Evolutionary conservation across 2,329 filamentous ascomycete genomes (phyloP).

Genomic region (Aspergillus sclerotialis): DNA sequence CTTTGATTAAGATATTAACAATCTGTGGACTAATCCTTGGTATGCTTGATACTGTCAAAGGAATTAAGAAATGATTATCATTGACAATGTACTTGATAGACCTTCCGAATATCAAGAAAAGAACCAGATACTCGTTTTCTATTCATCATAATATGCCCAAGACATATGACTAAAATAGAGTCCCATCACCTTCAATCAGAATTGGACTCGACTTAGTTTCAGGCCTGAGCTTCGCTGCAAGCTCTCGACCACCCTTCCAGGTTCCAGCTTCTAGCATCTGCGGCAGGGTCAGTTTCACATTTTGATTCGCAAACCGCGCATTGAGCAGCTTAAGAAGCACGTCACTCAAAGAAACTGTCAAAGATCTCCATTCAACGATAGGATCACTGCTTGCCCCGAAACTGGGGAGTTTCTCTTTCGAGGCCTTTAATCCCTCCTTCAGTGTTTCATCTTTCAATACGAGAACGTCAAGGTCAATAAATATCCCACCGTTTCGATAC

Average conservation of each 20-base stretch:
- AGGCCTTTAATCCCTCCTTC: constrained; percentile 41
- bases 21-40: too few relatives aligned
- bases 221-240: constrained; percentile 27
- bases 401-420: constrained; percentile 31
- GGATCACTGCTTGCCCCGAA: constrained; percentile 56
- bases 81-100: too few relatives aligned
- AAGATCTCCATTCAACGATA: constrained; percentile 59
- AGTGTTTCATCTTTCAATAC: constrained; percentile 43
- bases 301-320: constrained; percentile 24
- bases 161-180: constrained; percentile 32
- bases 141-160: too few relatives aligned
- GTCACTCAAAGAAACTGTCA: constrained; percentile 56
- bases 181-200: constrained; percentile 33
- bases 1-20: too few relatives aligned
- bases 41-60: too few relatives aligned
- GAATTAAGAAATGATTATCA: too few relatives aligned
- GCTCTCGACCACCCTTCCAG: constrained; percentile 43
- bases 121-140: too few relatives aligned
- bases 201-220: constrained; percentile 31
- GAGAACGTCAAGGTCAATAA: constrained; percentile 54
- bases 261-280: constrained; percentile 50
- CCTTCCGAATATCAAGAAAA: too few relatives aligned
- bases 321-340: constrained; percentile 47
- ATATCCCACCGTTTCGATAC: constrained; percentile 65
- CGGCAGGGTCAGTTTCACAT: constrained; percentile 38